A percentile compares a stretch with the other conserved stretches of the same genome.
Evolutionary conservation across 2,329 filamentous ascomycete genomes (phyloP).

Genomic region (Xylaria sp.): DNA sequence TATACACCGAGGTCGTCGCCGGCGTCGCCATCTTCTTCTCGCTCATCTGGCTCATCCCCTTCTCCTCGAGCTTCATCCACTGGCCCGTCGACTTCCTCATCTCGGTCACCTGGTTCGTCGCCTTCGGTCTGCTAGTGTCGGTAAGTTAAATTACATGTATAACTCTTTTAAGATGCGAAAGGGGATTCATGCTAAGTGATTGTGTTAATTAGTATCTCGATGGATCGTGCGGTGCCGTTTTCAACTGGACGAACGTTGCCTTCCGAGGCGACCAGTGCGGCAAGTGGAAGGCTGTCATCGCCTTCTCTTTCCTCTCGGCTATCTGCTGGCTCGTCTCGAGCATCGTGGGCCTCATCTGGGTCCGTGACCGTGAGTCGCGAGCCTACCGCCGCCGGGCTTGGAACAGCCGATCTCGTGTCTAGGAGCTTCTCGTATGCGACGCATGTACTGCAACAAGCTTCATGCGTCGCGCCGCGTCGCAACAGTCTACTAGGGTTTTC

Average conservation of each 20-base stretch:
- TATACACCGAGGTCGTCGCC: constrained; percentile 79
- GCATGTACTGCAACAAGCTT: background rate
- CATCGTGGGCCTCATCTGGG: constrained; percentile 67
- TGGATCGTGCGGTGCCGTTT: constrained; percentile 65
- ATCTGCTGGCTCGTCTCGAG: constrained; percentile 76
- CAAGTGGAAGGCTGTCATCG: constrained; percentile 76
- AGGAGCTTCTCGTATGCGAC: background rate
- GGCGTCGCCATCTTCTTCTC: constrained; percentile 75
- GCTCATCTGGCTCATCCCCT: constrained; percentile 78
- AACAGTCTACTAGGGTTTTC: background rate
- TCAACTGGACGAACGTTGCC: constrained; percentile 68
- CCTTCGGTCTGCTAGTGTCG: constrained; percentile 73
- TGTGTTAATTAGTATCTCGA: constrained; percentile 37
- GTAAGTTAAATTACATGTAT: constrained; percentile 53
- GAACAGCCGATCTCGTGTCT: constrained; percentile 46
- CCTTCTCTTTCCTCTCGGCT: constrained; percentile 77
- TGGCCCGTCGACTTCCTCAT: constrained; percentile 78
- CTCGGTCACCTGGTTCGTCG: constrained; percentile 75
- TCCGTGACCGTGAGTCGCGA: constrained; percentile 55
- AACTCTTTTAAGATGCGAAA: background rate
- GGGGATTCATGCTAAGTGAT: constrained; percentile 15
- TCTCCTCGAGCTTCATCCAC: constrained; percentile 72
- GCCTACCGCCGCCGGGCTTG: constrained; percentile 48
- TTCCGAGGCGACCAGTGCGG: constrained; percentile 66
- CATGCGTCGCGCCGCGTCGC: background rate